Base-by-base conservation (phyloP, 495 filamentous ascomycete species). In the Lophiostoma macrostomum region DNA sequence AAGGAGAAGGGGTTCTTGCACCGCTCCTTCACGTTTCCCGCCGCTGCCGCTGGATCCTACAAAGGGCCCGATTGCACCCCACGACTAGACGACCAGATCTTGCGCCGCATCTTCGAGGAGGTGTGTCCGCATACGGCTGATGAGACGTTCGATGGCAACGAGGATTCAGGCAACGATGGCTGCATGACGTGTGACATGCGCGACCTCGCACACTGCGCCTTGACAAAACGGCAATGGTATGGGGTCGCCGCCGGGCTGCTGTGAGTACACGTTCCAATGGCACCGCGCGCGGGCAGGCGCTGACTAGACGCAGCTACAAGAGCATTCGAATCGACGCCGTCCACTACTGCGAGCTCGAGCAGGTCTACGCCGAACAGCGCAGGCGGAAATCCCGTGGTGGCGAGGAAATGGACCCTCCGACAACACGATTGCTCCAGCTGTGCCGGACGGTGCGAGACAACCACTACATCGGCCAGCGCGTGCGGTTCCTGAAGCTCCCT, bases 161-260 rank as follows among this genome's bases (percentile, higher is more conserved):
- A 97, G 71, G 79, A 87, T 64, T 90, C 87, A 56, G 76, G 84
- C 35, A 87, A 85, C 59, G 84, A 90, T 79, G 86, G 83, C 55
- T 98, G 93, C 70, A 91, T 91, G 88, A 82, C 95, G 23, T 98
- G 93, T 74, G 90, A 95, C 73, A 79, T 94, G 74, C 85, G 91
- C 56, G 91, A 97, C 67, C 78, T 98, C 49, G 84, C 89, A 34
- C 82, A 85, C 63, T 90, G 87, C 69, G 78, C 82, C 18, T 72
- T 77, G 53, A 87, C 89, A 32, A 86, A 78, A 65, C 82, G 79
- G 65, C 76, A 74, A 58, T 98, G 91, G 91, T 80, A 78, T 61
- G 55, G 51, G 19, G 64, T 73, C 29, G 59, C 30, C 39, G 46
- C 42, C 20, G 37, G 44, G 11, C 25, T 63, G 48, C 50, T 63